Evolutionary conservation across 345 rosid species (phyloP).

Genomic region (Salix suchowensis): DNA sequence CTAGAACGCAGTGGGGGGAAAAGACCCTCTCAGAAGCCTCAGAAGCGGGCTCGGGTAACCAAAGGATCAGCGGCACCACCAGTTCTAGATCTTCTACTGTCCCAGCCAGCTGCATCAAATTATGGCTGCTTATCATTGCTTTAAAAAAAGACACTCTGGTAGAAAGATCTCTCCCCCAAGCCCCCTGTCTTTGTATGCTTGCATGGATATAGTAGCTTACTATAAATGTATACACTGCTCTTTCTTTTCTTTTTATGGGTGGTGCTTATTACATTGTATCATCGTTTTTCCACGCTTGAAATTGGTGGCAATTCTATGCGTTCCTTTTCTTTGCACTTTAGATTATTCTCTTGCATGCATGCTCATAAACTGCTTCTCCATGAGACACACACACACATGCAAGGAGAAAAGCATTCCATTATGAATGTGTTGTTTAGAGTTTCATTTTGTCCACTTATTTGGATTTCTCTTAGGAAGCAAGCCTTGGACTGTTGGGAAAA

Average conservation of each 20-base stretch:
- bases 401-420: not conserved
- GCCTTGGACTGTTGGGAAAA: constrained; percentile 82
- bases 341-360: not conserved
- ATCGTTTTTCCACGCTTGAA: not conserved
- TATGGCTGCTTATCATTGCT: constrained; percentile 53
- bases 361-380: not conserved
- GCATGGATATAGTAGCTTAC: not conserved
- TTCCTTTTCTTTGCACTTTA: too few relatives aligned
- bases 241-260: not conserved
- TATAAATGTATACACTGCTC: not conserved
- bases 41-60: constrained; percentile 49
- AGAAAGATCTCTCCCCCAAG: constrained; percentile 20
- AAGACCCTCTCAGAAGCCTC: constrained; percentile 42
- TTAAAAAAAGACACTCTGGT: constrained; percentile 72
- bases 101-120: constrained; percentile 50
- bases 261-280: not conserved
- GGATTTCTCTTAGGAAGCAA: constrained; percentile 44
- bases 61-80: constrained; percentile 43
- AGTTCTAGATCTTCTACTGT: constrained; percentile 56
- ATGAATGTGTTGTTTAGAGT: constrained; percentile 8
- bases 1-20: constrained; percentile 50
- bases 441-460: constrained; percentile 17
- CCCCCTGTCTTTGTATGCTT: not conserved
- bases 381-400: not conserved
- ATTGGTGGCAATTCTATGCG: not conserved